phyloP scores from a whole-genome alignment of 768 basidiomycete species.

The Suillus tomentosus region DNA sequence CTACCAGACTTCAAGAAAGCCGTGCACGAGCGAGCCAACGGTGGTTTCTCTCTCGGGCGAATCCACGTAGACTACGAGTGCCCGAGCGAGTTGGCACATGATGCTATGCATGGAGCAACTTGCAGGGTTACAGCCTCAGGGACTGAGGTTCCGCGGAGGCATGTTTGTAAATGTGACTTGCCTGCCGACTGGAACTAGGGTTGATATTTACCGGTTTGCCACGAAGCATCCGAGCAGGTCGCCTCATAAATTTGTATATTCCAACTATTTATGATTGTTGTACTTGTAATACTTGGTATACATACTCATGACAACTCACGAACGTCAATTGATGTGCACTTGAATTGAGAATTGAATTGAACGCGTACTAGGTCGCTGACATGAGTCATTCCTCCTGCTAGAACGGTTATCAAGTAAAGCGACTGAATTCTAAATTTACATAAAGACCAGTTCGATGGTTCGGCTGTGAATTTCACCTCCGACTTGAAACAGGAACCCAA shows the following conservation, averaged over 20 bases:
- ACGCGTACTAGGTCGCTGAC: not conserved
- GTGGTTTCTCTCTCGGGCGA: not conserved
- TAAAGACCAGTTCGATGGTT: too few species aligned
- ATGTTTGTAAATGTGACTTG: slow-evolving; percentile 1
- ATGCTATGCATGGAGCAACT: slow-evolving; percentile 3
- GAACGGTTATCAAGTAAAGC: slow-evolving; percentile 12
- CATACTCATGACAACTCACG: not conserved
- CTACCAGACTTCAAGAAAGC: not conserved
- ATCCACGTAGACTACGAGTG: not conserved
- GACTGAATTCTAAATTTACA: not conserved
- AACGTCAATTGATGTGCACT: not conserved
- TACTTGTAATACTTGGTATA: not conserved
- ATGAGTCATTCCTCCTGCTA: slow-evolving; percentile 16
- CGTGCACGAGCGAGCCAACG: not conserved
- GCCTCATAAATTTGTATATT: not conserved
- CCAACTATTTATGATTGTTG: not conserved
- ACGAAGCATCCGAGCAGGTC: not conserved
- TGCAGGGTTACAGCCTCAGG: not conserved
- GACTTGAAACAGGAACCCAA: too few species aligned
- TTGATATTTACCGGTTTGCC: not conserved
- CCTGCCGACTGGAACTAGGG: slow-evolving; percentile 3
- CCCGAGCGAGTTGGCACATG: not conserved
- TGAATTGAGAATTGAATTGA: too few species aligned
- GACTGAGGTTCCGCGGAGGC: too few species aligned
- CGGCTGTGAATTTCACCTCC: too few species aligned